These are phyloP conservation scores for Candida germanica DNA, from an alignment of 805 yeast species.

Conservation along the genomic window DNA sequence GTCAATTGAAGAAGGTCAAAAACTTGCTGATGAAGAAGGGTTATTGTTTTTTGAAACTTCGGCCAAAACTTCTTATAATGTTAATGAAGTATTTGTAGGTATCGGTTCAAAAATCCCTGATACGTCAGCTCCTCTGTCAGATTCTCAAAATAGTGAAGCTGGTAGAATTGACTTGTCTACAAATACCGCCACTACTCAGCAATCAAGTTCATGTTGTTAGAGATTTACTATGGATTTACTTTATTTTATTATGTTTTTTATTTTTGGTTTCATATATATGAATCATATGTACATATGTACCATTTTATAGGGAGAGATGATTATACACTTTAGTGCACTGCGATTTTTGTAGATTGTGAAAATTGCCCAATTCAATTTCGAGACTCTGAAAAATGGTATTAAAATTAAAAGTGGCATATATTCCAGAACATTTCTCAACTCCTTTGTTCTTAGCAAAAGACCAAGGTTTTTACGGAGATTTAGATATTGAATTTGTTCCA, in stretches of 20 bases:
- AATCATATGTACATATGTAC: neutral
- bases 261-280: too few species aligned
- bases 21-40: conserved; percentile 87
- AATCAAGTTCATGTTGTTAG: conserved; percentile 10
- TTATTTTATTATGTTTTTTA: too few species aligned
- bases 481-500: conserved; percentile 61
- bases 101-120: conserved; percentile 85
- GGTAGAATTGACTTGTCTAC: conserved; percentile 34
- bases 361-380: neutral
- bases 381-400: conserved; percentile 1
- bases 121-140: conserved; percentile 4
- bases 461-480: conserved; percentile 51
- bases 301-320: neutral
- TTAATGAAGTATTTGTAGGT: conserved; percentile 85
- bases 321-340: neutral
- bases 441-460: conserved; percentile 72
- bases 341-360: neutral
- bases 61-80: conserved; percentile 87
- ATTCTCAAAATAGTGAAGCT: conserved; percentile 18
- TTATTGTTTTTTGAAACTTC: conserved; percentile 89
- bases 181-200: conserved; percentile 6
- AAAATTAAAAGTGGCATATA: conserved; percentile 63
- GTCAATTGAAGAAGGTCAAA: conserved; percentile 79
- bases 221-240: too few species aligned
- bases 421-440: conserved; percentile 91